A percentile compares a stretch with the other conserved stretches of the same genome.
phyloP scores from a whole-genome alignment of 2,329 filamentous ascomycete species.

The Epicoccum nigrum region DNA sequence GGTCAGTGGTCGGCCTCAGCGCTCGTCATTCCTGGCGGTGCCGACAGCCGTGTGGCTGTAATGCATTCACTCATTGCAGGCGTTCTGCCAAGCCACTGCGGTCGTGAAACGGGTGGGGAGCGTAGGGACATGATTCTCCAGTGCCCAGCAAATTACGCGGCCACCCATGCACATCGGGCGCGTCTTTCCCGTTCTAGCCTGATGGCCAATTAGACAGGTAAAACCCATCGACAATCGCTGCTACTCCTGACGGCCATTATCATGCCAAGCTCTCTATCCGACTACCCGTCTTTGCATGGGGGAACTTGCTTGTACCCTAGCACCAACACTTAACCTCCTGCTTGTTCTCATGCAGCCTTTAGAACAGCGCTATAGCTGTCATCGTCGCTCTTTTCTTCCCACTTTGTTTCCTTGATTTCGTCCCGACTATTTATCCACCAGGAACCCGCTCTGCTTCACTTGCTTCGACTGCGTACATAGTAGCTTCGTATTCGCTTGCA shows the following conservation, averaged over 20 bases:
- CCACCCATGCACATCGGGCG: conserved; percentile 30
- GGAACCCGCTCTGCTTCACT: conserved; percentile 15
- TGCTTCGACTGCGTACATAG: conserved; percentile 12
- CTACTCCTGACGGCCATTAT: conserved; percentile 31
- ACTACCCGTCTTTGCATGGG: conserved; percentile 43
- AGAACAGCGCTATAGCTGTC: conserved; percentile 34
- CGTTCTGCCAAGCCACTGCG: conserved; percentile 27
- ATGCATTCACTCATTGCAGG: conserved; percentile 15
- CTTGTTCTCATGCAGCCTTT: conserved; percentile 24
- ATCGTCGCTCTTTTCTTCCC: conserved; percentile 27
- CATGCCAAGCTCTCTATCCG: conserved; percentile 39
- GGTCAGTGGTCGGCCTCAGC: conserved; percentile 2
- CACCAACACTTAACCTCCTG: conserved; percentile 30
- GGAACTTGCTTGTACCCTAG: conserved; percentile 39
- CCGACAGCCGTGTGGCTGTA: conserved; percentile 14
- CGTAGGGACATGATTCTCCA: conserved; percentile 22
- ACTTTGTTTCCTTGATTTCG: conserved; percentile 17
- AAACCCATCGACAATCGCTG: conserved; percentile 22
- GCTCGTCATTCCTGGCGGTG: conserved; percentile 16
- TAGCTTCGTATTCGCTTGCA: conserved; percentile 25
- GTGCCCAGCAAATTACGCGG: conserved; percentile 37
- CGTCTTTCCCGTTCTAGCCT: conserved; percentile 26
- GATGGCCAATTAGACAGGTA: conserved; percentile 28
- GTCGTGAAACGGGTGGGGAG: conserved; percentile 32
- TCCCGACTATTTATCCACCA: not conserved